These are phyloP conservation scores for Metschnikowia corniflorae DNA, from an alignment of 805 yeast species.

Conservation along the genomic window DNA sequence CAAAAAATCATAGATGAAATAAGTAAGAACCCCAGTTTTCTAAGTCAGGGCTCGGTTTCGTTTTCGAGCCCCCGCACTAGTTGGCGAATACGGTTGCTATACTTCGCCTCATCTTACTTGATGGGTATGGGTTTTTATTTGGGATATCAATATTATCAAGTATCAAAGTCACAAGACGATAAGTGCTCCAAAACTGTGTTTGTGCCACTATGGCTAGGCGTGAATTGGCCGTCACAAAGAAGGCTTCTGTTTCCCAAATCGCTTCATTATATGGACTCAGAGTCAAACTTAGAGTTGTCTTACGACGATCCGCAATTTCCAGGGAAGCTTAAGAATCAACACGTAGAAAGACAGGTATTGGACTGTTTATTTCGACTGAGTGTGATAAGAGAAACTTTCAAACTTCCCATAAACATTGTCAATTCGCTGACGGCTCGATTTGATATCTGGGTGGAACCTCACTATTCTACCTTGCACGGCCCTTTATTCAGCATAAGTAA, in stretches of 20 bases:
- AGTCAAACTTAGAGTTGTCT: constrained; percentile 14
- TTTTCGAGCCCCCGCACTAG: not conserved
- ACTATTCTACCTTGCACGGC: constrained; percentile 30
- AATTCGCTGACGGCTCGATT: constrained; percentile 12
- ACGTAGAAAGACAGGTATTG: constrained; percentile 27
- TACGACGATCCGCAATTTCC: constrained; percentile 3
- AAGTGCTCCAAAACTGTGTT: constrained; percentile 14
- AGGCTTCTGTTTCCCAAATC: constrained; percentile 25
- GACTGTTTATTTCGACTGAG: constrained; percentile 22
- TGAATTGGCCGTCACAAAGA: constrained; percentile 25
- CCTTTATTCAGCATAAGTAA: constrained; percentile 19
- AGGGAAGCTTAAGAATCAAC: constrained; percentile 17
- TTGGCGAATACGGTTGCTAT: not conserved
- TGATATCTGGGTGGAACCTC: constrained; percentile 31
- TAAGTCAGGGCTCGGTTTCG: not conserved
- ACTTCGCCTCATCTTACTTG: constrained; percentile 7
- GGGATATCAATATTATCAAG: constrained; percentile 15
- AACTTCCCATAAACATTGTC: constrained; percentile 26
- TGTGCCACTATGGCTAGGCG: constrained; percentile 26
- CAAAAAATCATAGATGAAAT: constrained; percentile 12
- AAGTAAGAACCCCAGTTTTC: constrained; percentile 10
- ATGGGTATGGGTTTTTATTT: constrained; percentile 16
- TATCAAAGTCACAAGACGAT: constrained; percentile 9
- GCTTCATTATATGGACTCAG: constrained; percentile 25
- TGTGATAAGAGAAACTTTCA: constrained; percentile 23